These are phyloP conservation scores for Boehmeria nivea DNA, from an alignment of 306 rosid species.

Conservation along the genomic window DNA sequence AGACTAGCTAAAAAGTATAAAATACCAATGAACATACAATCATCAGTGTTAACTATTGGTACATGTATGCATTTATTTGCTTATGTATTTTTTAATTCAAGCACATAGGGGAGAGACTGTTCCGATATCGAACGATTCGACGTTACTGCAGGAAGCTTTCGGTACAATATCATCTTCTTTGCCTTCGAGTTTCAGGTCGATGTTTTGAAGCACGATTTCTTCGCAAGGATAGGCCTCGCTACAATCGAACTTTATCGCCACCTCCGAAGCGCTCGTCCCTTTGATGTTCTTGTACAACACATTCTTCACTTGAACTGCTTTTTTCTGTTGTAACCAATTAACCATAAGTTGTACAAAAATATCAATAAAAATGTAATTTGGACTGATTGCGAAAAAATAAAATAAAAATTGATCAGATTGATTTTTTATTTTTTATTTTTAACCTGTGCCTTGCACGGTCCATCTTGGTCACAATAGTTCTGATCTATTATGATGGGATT, in stretches of 20 bases:
- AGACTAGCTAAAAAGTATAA: too few relatives aligned
- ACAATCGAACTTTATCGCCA: constrained; percentile 65
- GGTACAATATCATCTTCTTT: constrained; percentile 17
- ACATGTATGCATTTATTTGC: not conserved
- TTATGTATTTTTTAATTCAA: not conserved
- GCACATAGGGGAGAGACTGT: constrained; percentile 50
- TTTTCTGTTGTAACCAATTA: not conserved
- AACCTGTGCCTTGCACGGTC: constrained; percentile 48
- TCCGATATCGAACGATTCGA: constrained; percentile 28
- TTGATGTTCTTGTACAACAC: constrained; percentile 59
- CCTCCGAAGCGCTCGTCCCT: constrained; percentile 67
- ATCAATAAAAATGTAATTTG: too few relatives aligned
- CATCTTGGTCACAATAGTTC: constrained; percentile 58
- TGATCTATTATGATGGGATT: constrained; percentile 76
- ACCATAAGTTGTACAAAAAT: too few relatives aligned
- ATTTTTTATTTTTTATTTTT: not conserved
- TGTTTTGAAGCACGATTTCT: constrained; percentile 40
- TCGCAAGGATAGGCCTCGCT: constrained; percentile 53
- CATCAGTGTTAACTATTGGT: constrained; percentile 1
- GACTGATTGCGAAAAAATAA: too few relatives aligned
- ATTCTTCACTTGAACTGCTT: constrained; percentile 53
- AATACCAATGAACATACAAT: too few relatives aligned
- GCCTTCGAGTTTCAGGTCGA: constrained; percentile 27
- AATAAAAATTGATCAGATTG: not conserved
- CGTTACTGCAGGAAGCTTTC: constrained; percentile 46